Base-by-base conservation (phyloP, 108 stramenopile genomes). In the Nitzschia sp. region DNA sequence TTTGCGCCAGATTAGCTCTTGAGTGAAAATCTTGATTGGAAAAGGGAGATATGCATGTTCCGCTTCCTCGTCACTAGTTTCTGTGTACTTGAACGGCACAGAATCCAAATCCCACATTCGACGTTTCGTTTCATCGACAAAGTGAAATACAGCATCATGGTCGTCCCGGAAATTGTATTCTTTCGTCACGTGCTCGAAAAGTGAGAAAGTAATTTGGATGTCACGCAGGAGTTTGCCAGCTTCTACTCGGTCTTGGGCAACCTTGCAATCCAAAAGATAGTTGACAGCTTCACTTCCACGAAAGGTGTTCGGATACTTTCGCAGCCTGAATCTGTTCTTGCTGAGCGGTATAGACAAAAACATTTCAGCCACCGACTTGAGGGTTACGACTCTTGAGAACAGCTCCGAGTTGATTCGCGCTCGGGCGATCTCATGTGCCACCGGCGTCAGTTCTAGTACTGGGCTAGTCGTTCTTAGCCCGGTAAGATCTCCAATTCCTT, bases 281-380 rank as follows among this genome's bases (percentile, higher is more conserved):
- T 68, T 36, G 8, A 68, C 66, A 19, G 66, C 66, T 21, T 68
- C 34, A 26, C 2, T 45, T 11, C 66, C 66, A 17, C 54, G 54
- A 36, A 68, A 68, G 13, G 33, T 29, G 2, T 55, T 68, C 3
- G 0, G 13, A 54, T 56, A 68, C 0, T 34, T 9, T 30, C 64
- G 64, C 25, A 66, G 28, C 15, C 49, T 11, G 25, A 33, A 42
- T 3, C 47, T 23, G 32, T 51, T 24, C 1, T 28, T 66, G 18
- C 25, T 28, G 18, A 66, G 13, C 21, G 64, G 64, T 1, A 66
- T 66, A 3, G 19, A 9, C 1, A 51, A 47, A 1, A 66, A 30
- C 48, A 32, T 66, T 18, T 21, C 30, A 53, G 64, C 64, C 25
- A 51, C 24, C 1, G 3, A 4, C 25, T 66, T 49, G 1, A 66